Evolutionary conservation across 2,329 filamentous ascomycete species (phyloP), one percentile per base, ranked within the genome.

Genomic region (Aureobasidium subglaciale): DNA sequence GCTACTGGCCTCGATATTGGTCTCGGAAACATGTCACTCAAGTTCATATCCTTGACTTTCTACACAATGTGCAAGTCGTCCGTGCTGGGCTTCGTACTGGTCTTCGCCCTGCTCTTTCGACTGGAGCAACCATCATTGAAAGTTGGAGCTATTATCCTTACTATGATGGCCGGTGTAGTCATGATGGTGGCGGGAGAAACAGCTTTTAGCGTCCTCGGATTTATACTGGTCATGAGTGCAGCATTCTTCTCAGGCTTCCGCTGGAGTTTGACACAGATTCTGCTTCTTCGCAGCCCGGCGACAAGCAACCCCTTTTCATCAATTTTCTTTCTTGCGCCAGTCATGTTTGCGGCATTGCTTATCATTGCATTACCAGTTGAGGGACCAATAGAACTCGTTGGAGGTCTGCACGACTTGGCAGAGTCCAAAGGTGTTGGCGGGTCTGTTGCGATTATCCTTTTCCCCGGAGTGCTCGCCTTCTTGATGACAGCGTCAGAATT

Each of bases 51-150:
- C 38, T 82, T 99, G 62, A 96, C 92, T 9, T 99, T 99, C 70
- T 95, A 96, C 73, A 99, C 93, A 58, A 97, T 99, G 93, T 97
- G 93, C 75, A 99, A 99, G 79, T 97, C 92, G 5, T 96, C 91
- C 9, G 89, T 92, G 15, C 81, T 99, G 20, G 91, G 89, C 41
- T 99, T 97, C 68, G 93, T 99, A 55, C 84, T 99, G 20, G 71
- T 96, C 46, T 99, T 99, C 68, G 93, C 93, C 60, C 96, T 99
- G 67, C 70, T 95, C 45, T 97, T 99, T 75, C 85, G 88, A 53
- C 84, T 99, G 52, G 93, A 99, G 72, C 82, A 82, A 10, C 90
- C 89, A 0, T 96, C 92, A 0, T 84, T 87, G 78, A 88, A 86
- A 63, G 81, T 99, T 8, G 86, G 95, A 35, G 78, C 80, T 61